These are phyloP conservation scores for Collybiopsis confluens DNA, from an alignment of 768 basidiomycete species.

Conservation along the genomic window DNA sequence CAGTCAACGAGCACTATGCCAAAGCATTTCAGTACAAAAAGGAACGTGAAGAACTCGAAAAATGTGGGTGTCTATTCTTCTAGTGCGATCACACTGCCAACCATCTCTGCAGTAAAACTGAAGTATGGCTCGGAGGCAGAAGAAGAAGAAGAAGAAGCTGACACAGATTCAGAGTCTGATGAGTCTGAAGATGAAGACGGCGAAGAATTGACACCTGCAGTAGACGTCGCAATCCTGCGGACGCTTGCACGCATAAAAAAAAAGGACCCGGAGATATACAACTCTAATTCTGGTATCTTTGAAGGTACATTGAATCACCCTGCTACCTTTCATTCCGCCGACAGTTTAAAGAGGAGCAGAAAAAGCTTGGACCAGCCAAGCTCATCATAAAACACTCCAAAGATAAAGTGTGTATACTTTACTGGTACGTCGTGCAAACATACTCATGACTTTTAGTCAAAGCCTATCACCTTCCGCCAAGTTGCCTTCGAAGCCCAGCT, in stretches of 20 bases:
- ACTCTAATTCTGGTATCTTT: slow-evolving; percentile 65
- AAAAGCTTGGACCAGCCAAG: slow-evolving; percentile 36
- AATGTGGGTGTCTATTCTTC: slow-evolving; percentile 45
- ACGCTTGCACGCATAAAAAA: slow-evolving; percentile 82
- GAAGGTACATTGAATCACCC: slow-evolving; percentile 73
- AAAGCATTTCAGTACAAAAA: slow-evolving; percentile 82
- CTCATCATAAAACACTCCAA: slow-evolving; percentile 26
- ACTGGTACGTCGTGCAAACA: neutral
- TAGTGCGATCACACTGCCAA: slow-evolving; percentile 1
- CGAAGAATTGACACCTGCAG: slow-evolving; percentile 87
- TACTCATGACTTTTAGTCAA: slow-evolving; percentile 37
- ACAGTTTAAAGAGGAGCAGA: slow-evolving; percentile 55
- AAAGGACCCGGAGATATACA: slow-evolving; percentile 84
- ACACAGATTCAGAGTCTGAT: slow-evolving; percentile 67
- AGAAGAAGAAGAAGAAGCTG: slow-evolving; percentile 42
- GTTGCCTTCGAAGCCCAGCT: slow-evolving; percentile 64
- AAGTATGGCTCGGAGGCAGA: slow-evolving; percentile 80
- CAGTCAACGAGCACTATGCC: slow-evolving; percentile 72
- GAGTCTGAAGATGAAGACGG: slow-evolving; percentile 94
- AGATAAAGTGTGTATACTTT: slow-evolving; percentile 42
- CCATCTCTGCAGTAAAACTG: slow-evolving; percentile 61
- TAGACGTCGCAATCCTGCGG: slow-evolving; percentile 91
- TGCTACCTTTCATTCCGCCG: neutral
- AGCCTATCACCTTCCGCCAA: slow-evolving; percentile 74
- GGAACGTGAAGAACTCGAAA: slow-evolving; percentile 79